Evolutionary conservation across 495 filamentous ascomycete genomes (phyloP), one percentile per base, ranked within the genome.

Genomic region (Aspergillus carlsbadensis): DNA sequence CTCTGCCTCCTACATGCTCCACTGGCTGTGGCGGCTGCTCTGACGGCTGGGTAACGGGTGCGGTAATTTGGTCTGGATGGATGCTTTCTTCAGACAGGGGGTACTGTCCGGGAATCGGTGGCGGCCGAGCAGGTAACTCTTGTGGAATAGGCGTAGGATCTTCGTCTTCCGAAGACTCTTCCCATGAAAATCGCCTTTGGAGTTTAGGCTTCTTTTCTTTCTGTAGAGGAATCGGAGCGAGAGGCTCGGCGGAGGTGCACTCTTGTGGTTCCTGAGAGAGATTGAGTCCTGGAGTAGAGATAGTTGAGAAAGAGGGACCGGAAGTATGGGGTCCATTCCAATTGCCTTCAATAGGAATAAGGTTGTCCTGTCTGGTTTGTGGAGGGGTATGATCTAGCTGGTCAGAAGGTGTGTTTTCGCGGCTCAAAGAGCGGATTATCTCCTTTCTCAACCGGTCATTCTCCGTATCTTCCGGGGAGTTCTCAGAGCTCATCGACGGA

Each of bases 391-490:
- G 46, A 7, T 71, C 70, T 1, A 63, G 70, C 24, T 70, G 68
- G 7, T 77, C 64, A 4, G 73, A 70, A 6, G 68, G 66, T 0
- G 62, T 68, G 47, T 66, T 66, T 46, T 77, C 66, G 10, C 84
- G 80, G 60, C 81, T 91, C 11, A 94, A 70, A n/a, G 84, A 88
- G 34, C 82, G 83, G 22, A 92, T 88, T 33, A 95, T 95, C 60
- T 96, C 91, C 58, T 91, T 86, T 26, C 86, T 75, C 46, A 95
- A 70, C 48, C 84, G 80, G 56, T 96, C 91, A 60, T 81, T 92
- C 60, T 95, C 89, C 33, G 85, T 80, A 50, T 90, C 80, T 45
- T 86, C 76, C 11, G 78, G 69, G 1, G 77, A 80, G 15, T 75
- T 70, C 5, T 84, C 79, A 4, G 83, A 81, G 47, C 82, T 85